Evolutionary conservation across 1,284 basidiomycete genomes (phyloP).

Genomic region (Naganishia sp.): DNA sequence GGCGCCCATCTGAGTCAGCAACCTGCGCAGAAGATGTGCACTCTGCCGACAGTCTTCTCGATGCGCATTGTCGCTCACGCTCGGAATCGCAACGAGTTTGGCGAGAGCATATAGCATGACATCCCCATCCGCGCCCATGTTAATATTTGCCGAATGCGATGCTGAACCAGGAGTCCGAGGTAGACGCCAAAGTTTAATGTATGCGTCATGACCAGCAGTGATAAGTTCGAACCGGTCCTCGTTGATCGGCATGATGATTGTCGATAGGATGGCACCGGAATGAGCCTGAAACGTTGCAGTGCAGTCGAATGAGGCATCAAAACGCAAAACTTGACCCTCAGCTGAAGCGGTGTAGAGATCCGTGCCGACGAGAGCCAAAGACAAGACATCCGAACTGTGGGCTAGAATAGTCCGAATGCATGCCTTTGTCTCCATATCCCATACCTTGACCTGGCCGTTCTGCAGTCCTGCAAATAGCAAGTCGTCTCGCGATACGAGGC

Average conservation of each 20-base stretch:
- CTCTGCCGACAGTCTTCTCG: conserved; percentile 89
- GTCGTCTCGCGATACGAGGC: conserved; percentile 71
- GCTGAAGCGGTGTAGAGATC: conserved; percentile 82
- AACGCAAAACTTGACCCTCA: conserved; percentile 78
- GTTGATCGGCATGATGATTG: conserved; percentile 56
- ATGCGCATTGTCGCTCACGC: conserved; percentile 71
- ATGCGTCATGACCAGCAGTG: conserved; percentile 81
- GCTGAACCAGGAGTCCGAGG: conserved; percentile 48
- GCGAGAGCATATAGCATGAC: conserved; percentile 67
- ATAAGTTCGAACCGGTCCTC: conserved; percentile 58
- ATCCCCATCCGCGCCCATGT: conserved; percentile 48
- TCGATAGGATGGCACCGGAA: conserved; percentile 76
- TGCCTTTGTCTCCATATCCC: conserved; percentile 86
- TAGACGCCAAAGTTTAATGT: conserved; percentile 69
- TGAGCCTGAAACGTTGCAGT: conserved; percentile 79
- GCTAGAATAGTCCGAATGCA: conserved; percentile 82
- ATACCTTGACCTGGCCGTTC: conserved; percentile 86
- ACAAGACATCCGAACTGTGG: conserved; percentile 80
- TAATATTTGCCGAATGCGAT: conserved; percentile 38
- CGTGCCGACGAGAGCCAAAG: conserved; percentile 70
- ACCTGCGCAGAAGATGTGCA: conserved; percentile 85
- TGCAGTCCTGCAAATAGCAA: conserved; percentile 91
- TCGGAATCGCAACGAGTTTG: conserved; percentile 83
- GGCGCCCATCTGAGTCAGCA: conserved; percentile 80
- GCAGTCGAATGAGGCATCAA: conserved; percentile 79